Conservation (phyloP, 345 rosid species). For the Gossypium mustelinum region DNA sequence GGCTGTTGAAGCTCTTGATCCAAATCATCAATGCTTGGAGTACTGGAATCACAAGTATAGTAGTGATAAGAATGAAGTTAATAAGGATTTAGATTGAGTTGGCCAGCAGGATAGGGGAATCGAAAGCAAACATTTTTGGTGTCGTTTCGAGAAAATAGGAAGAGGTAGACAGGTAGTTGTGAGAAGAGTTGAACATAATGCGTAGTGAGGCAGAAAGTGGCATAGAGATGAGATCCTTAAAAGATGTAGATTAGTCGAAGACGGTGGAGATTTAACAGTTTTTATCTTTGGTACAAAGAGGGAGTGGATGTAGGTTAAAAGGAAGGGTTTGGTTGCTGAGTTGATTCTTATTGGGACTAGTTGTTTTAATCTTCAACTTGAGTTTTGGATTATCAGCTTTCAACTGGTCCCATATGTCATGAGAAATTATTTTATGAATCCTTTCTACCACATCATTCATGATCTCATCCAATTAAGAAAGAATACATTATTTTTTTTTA, state of each 20-base stretch:
- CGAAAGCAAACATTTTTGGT: constrained; percentile 31
- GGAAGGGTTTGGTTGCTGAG: constrained; percentile 6
- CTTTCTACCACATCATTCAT: rapidly evolving
- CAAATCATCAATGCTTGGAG: constrained; percentile 54
- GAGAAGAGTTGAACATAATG: constrained; percentile 48
- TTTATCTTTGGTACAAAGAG: background rate
- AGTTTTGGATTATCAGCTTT: background rate
- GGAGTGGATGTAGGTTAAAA: background rate
- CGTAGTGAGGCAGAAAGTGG: constrained; percentile 41
- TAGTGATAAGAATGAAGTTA: background rate
- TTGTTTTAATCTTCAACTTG: background rate
- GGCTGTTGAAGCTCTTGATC: constrained; percentile 80
- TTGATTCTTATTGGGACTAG: constrained; percentile 29
- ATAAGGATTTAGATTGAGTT: constrained; percentile 12
- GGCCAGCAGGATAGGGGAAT: constrained; percentile 1
- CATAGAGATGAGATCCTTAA: constrained; percentile 45
- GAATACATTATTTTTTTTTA: too few relatives aligned
- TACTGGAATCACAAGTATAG: constrained; percentile 58
- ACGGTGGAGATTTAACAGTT: background rate
- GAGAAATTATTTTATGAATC: too few relatives aligned
- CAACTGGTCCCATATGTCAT: background rate
- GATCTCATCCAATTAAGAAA: too few relatives aligned
- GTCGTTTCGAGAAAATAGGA: constrained; percentile 28
- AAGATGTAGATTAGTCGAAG: constrained; percentile 28
- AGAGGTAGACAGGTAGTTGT: constrained; percentile 19